Percentiles rank a stretch among this genome's conserved stretches.
These are phyloP conservation scores for Xerocomellus intermedius DNA, from an alignment of 768 basidiomycete species.

Conservation along the genomic window DNA sequence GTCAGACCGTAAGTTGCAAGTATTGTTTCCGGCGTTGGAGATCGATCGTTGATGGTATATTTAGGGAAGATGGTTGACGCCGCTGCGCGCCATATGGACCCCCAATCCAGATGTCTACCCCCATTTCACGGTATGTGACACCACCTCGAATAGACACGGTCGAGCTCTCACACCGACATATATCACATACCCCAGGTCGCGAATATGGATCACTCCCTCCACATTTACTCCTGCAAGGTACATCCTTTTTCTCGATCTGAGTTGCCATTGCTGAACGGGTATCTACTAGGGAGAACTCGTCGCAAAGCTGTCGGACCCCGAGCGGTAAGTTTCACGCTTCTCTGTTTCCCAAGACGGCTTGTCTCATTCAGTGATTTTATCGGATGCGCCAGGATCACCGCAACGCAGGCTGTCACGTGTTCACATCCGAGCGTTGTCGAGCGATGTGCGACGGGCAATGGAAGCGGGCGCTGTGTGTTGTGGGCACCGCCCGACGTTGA, in stretches of 20 bases:
- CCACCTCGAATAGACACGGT: neutral
- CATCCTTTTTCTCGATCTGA: neutral
- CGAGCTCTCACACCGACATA: neutral
- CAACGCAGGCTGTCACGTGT: conserved; percentile 88
- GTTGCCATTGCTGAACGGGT: neutral
- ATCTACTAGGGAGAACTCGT: conserved; percentile 66
- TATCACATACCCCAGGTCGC: conserved; percentile 49
- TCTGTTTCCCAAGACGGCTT: neutral
- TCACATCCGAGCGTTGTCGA: conserved; percentile 77
- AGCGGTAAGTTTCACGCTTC: conserved; percentile 40
- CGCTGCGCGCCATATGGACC: conserved; percentile 75
- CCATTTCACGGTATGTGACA: conserved; percentile 67
- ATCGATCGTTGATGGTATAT: neutral
- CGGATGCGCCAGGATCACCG: conserved; percentile 54
- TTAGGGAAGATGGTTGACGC: conserved; percentile 81
- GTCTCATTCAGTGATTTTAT: neutral
- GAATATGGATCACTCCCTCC: conserved; percentile 75
- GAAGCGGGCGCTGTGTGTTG: conserved; percentile 72
- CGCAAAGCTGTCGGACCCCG: conserved; percentile 56
- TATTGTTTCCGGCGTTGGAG: neutral
- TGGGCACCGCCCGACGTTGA: conserved; percentile 56
- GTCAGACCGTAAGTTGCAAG: conserved; percentile 63
- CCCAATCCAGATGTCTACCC: conserved; percentile 78
- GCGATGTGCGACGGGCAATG: conserved; percentile 76
- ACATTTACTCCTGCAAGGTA: conserved; percentile 74